Evolutionary conservation across 495 filamentous ascomycete species (phyloP).

Genomic region (Neurospora intermedia): DNA sequence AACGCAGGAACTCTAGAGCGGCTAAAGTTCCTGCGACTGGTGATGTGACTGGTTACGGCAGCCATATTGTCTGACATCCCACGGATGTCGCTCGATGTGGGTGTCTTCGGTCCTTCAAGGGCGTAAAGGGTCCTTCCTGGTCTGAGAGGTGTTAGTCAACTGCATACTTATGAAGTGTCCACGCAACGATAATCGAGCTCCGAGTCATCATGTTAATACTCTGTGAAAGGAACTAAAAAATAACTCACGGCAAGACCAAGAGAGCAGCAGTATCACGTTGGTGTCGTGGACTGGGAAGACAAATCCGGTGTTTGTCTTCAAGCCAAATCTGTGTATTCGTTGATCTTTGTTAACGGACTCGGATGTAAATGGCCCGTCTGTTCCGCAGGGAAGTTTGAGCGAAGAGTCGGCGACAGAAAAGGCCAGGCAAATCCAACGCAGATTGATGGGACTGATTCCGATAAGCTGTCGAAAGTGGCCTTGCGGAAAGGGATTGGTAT

Average conservation of each 20-base stretch:
- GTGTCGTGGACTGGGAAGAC: not conserved
- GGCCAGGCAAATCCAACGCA: not conserved
- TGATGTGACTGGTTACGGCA: not conserved
- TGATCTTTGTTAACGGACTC: not conserved
- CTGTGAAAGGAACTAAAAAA: not conserved
- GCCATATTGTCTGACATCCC: conserved; percentile 5
- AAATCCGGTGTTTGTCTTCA: not conserved
- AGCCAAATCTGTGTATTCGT: not conserved
- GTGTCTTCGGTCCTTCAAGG: not conserved
- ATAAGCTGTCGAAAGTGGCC: not conserved
- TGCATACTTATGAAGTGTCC: not conserved
- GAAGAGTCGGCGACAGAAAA: not conserved
- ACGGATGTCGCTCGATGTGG: not conserved
- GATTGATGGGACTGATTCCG: not conserved
- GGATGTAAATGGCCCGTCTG: not conserved
- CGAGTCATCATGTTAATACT: not conserved
- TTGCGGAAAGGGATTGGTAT: not conserved
- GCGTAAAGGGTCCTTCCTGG: not conserved
- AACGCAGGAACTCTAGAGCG: conserved; percentile 6
- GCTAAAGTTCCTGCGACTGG: not conserved
- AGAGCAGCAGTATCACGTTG: not conserved
- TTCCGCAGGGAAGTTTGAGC: not conserved
- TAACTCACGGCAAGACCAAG: not conserved
- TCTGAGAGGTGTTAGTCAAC: not conserved
- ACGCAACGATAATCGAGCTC: not conserved